Percentiles rank a stretch among this genome's conserved stretches.
phyloP scores from a whole-genome alignment of 2,329 filamentous ascomycete genomes.

The Fusarium haematococcum region DNA sequence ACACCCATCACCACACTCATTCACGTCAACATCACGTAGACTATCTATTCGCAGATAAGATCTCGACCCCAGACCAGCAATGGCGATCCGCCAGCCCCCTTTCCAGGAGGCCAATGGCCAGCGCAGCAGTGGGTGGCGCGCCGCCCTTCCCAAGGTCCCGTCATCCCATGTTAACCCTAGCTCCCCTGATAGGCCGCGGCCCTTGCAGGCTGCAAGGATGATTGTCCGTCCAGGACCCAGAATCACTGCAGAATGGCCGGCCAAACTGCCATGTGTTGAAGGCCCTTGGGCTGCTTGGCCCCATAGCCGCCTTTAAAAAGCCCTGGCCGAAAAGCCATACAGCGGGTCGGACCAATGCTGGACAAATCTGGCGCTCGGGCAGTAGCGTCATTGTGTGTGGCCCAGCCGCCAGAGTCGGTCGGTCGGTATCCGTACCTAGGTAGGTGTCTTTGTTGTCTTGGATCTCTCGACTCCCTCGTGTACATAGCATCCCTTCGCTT shows the following conservation, averaged over 20 bases:
- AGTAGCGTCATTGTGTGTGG: constrained; percentile 38
- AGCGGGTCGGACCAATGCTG: constrained; percentile 36
- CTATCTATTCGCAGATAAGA: constrained; percentile 10
- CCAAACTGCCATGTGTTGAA: constrained; percentile 35
- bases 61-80: constrained; percentile 27
- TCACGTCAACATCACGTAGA: not conserved
- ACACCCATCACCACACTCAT: not conserved
- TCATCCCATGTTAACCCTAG: constrained; percentile 36
- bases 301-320: constrained; percentile 28
- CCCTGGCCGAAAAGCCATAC: constrained; percentile 21
- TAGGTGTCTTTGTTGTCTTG: constrained; percentile 31
- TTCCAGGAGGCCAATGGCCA: constrained; percentile 35
- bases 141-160: constrained; percentile 25
- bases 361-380: constrained; percentile 27
- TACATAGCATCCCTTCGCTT: constrained; percentile 40
- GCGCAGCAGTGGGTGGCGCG: constrained; percentile 39
- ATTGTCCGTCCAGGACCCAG: constrained; percentile 19
- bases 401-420: constrained; percentile 33
- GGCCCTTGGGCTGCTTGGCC: constrained; percentile 27
- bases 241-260: constrained; percentile 32
- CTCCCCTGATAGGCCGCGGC: constrained; percentile 43
- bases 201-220: constrained; percentile 46
- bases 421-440: constrained; percentile 3
- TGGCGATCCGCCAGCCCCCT: constrained; percentile 26
- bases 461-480: constrained; percentile 32